Base-by-base conservation (phyloP, 176 grass and related monocot species). In the Bromus sterilis region DNA sequence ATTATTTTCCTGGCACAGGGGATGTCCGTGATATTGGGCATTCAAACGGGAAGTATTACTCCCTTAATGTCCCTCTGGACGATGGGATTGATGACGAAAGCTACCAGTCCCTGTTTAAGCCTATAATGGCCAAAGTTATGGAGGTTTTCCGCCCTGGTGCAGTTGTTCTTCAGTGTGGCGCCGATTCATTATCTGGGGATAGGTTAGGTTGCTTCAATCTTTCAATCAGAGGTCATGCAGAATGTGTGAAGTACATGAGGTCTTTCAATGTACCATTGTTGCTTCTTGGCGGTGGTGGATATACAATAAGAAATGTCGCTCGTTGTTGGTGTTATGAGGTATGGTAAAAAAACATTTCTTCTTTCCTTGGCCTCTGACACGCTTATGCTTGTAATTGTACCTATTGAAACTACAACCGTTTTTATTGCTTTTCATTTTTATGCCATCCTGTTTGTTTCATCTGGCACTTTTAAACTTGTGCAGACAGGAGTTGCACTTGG, bases 241-340 rank as follows among this genome's bases (percentile, higher is more conserved):
- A 97, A 79, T 97, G 94, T 24, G 91, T 97, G 7, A 92, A 82
- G 56, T 97, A 87, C 89, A 97, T 97, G 94, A 94, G 92, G 37
- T 94, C 94, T 62, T 97, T 97, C 86, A 97, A 97, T 39, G 94
- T 97, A 66, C 94, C 94, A 34, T 51, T 97, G 71, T 55, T 97
- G 71, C 88, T 97, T 62, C 91, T 97, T 36, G 94, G 94, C 51
- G 94, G 94, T 77, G 94, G 91, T 77, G 94, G 94, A 44, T 97
- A 97, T 84, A 97, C 94, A 40, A 92, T 97, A 66, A 86, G 94
- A 81, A 97, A 97, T 94, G 94, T 97, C 44, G 89, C 94, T 40
- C 87, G 94, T 5, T 94, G 94, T 55, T 97, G 94, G 94, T 97
- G 94, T 42, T 94, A 97, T 36, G 94, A 94, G 94, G 94, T 97